Percentiles rank a stretch among this genome's conserved stretches.
Evolutionary conservation across 2,329 filamentous ascomycete species (phyloP).

Genomic region (Sporothrix sp.): DNA sequence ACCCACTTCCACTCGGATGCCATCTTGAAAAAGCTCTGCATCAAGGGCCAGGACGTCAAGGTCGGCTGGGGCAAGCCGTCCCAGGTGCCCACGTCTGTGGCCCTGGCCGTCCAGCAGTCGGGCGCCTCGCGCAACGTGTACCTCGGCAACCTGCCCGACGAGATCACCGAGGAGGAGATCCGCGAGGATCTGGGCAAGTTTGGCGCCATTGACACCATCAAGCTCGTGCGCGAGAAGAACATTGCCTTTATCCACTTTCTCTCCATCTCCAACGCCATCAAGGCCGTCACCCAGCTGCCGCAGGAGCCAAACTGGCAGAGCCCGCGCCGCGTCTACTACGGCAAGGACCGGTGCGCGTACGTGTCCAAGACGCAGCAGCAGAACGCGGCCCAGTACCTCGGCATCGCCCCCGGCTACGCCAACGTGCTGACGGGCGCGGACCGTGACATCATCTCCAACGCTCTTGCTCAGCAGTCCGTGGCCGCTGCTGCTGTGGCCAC

Average conservation of each 20-base stretch:
- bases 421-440: conserved; percentile 95
- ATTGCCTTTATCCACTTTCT: conserved; percentile 98
- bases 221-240: conserved; percentile 94
- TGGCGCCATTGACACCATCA: conserved; percentile 91
- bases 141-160: conserved; percentile 83
- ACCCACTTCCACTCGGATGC: conserved; percentile 99
- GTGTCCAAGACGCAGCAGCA: conserved; percentile 99
- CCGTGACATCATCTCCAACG: conserved; percentile 91
- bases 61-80: conserved; percentile 99
- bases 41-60: conserved; percentile 98
- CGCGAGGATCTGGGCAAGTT: conserved; percentile 95
- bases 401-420: conserved; percentile 91
- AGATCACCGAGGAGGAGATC: conserved; percentile 81
- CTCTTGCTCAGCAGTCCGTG: conserved; percentile 92
- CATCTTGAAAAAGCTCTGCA: conserved; percentile 97
- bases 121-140: conserved; percentile 96
- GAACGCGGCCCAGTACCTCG: conserved; percentile 95
- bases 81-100: conserved; percentile 92
- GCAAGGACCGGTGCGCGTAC: conserved; percentile 96
- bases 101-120: conserved; percentile 94
- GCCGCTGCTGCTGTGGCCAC: conserved; percentile 94
- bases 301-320: conserved; percentile 96
- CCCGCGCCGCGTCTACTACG: conserved; percentile 92
- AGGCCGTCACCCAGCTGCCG: conserved; percentile 90
- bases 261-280: conserved; percentile 96